Evolutionary conservation across 805 yeast genomes (phyloP).

Genomic region (Candida hungchunana): DNA sequence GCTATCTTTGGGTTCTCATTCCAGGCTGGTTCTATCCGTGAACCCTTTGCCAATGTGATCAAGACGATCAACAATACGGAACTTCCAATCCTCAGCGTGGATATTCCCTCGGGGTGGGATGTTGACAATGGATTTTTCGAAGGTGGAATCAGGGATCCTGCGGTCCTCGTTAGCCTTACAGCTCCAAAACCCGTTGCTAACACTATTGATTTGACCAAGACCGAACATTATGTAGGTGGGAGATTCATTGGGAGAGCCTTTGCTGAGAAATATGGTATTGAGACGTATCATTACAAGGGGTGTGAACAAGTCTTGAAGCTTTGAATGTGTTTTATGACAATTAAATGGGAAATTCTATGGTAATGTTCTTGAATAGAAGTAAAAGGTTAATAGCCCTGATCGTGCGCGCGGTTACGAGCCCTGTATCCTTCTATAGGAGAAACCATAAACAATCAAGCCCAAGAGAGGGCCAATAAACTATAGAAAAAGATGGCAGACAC

Average conservation of each 20-base stretch:
- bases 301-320: conserved; percentile 50
- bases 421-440: too few species aligned
- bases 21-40: conserved; percentile 73
- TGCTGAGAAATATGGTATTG: conserved; percentile 71
- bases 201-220: conserved; percentile 30
- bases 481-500: too few species aligned
- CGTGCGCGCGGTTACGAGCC: too few species aligned
- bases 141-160: conserved; percentile 48
- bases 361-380: too few species aligned
- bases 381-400: too few species aligned
- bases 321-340: too few species aligned
- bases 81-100: conserved; percentile 73
- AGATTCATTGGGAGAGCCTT: conserved; percentile 66
- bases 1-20: conserved; percentile 92
- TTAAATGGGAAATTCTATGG: too few species aligned
- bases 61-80: conserved; percentile 33
- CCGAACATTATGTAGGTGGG: conserved; percentile 81
- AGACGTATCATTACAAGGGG: conserved; percentile 55
- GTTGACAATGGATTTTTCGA: conserved; percentile 78
- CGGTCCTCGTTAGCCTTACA: conserved; percentile 73
- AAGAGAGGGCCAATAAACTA: too few species aligned
- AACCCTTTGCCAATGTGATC: conserved; percentile 59
- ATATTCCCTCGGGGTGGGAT: conserved; percentile 97
- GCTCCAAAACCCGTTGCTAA: conserved; percentile 90
- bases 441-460: too few species aligned